phyloP scores from a whole-genome alignment of 148 eudicot species.

The Persicaria tinctoria region DNA sequence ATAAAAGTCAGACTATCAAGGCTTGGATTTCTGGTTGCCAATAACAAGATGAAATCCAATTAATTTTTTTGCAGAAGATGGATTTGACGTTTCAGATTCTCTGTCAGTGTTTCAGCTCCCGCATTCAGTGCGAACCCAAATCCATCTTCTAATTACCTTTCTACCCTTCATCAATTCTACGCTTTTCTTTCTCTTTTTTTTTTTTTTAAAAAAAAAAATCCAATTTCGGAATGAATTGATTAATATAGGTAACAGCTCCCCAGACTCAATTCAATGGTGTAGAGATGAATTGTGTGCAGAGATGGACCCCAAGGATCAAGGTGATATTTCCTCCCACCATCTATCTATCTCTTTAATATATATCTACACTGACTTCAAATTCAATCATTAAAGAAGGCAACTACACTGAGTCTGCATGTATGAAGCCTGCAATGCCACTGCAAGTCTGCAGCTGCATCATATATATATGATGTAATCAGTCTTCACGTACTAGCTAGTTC shows the following conservation, averaged over 20 bases:
- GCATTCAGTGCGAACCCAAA: neutral
- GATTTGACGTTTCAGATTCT: slow-evolving; percentile 11
- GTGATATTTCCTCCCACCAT: slow-evolving; percentile 3
- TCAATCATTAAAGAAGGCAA: slow-evolving; percentile 6
- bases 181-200: too few species aligned
- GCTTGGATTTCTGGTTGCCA: neutral
- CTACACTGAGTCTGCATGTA: neutral
- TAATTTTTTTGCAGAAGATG: neutral
- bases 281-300: neutral
- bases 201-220: too few species aligned
- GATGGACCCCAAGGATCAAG: slow-evolving; percentile 1
- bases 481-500: neutral
- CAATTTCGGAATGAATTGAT: too few species aligned
- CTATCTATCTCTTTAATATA: neutral
- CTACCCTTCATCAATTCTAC: too few species aligned
- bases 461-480: neutral
- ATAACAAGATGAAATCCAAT: neutral
- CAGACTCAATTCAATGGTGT: too few species aligned
- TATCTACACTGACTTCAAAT: neutral
- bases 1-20: neutral
- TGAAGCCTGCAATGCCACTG: neutral
- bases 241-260: too few species aligned
- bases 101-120: slow-evolving; percentile 11
- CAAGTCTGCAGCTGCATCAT: neutral
- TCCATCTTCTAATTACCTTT: neutral